These are phyloP conservation scores for Penicillium paxilli DNA, from an alignment of 495 filamentous ascomycete species.

Conservation along the genomic window DNA sequence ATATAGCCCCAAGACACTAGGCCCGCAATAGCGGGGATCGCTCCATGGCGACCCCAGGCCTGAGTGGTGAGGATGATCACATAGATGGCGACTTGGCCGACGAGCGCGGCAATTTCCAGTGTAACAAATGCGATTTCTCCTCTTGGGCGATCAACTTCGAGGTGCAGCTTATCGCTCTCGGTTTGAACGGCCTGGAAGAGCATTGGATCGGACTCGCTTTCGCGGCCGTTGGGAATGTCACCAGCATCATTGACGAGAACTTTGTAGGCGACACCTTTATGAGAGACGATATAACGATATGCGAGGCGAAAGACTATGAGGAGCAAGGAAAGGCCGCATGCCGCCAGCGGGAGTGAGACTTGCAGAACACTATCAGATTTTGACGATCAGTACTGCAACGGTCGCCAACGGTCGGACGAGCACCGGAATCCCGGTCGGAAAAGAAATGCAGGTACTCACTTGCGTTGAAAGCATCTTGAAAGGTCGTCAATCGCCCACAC, in stretches of 20 bases:
- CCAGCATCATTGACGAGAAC: conserved; percentile 42
- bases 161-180: conserved; percentile 62
- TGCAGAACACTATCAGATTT: conserved; percentile 69
- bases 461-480: conserved; percentile 80
- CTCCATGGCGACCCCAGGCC: conserved; percentile 55
- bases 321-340: conserved; percentile 68
- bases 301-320: conserved; percentile 55
- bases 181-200: conserved; percentile 64
- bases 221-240: conserved; percentile 47
- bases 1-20: conserved; percentile 80
- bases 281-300: conserved; percentile 51
- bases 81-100: conserved; percentile 69
- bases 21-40: conserved; percentile 61
- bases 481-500: conserved; percentile 90
- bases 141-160: conserved; percentile 75
- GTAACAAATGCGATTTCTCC: conserved; percentile 68
- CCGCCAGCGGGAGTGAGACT: conserved; percentile 74
- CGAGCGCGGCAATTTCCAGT: conserved; percentile 72
- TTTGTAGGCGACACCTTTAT: conserved; percentile 33
- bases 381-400: conserved; percentile 17
- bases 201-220: conserved; percentile 66
- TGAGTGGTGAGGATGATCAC: conserved; percentile 56
- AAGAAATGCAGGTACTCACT: conserved; percentile 52
- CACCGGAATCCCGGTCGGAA: neutral
- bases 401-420: conserved; percentile 3